These are phyloP conservation scores for Ensete glaucum DNA, from an alignment of 176 grass and related monocot genomes.

Conservation along the genomic window DNA sequence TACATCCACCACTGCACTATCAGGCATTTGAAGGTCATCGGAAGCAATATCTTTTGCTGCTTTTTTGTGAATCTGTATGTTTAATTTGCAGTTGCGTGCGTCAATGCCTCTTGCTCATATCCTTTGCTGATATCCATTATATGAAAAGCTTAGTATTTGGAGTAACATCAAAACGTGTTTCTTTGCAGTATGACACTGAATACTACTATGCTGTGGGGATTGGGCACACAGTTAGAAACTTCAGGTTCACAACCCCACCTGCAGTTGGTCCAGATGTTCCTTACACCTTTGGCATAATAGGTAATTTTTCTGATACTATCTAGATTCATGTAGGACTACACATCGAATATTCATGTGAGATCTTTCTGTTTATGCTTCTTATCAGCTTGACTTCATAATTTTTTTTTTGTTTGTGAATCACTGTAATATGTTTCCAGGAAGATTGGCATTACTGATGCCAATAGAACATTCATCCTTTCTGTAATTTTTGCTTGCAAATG, in stretches of 20 bases:
- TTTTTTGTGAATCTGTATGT: neutral
- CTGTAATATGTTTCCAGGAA: too few species aligned
- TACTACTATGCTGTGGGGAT: conserved; percentile 81
- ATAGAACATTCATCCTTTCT: too few species aligned
- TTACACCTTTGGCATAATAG: conserved; percentile 81
- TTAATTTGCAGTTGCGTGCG: too few species aligned
- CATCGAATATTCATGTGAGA: neutral
- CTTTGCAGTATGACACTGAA: conserved; percentile 71
- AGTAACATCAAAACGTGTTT: conserved; percentile 2
- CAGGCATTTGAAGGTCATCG: conserved; percentile 45
- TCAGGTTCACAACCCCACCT: conserved; percentile 84
- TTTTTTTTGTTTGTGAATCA: too few species aligned
- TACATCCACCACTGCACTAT: conserved; percentile 84
- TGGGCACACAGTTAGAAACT: conserved; percentile 45
- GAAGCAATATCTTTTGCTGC: neutral
- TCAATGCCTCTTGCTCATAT: neutral
- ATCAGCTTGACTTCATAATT: neutral
- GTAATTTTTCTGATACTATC: conserved; percentile 14
- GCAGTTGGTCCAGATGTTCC: conserved; percentile 75
- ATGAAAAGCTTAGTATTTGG: neutral
- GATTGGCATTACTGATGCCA: too few species aligned
- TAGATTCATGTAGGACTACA: neutral
- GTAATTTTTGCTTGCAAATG: too few species aligned
- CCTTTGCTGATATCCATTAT: neutral
- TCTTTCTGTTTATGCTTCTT: neutral